A percentile compares a stretch with the other conserved stretches of the same genome.
phyloP scores from a whole-genome alignment of 345 rosid genomes.

The Streptanthus diversifolius region DNA sequence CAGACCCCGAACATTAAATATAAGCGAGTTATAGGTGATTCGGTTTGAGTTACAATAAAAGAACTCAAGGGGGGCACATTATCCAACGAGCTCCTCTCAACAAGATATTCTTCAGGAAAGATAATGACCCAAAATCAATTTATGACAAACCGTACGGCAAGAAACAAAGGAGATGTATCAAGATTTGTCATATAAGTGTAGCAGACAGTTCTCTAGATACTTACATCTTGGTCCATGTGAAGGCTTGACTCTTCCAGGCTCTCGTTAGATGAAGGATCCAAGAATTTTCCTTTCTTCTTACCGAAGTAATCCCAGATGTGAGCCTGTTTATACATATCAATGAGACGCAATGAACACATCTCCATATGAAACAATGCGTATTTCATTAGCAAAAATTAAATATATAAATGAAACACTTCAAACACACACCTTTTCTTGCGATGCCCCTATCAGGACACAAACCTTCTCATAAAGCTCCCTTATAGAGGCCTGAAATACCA shows the following conservation, averaged over 20 bases:
- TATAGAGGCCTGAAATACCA: constrained; percentile 57
- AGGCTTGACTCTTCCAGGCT: constrained; percentile 66
- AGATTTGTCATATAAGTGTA: background rate
- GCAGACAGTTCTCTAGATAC: constrained; percentile 25
- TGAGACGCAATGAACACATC: constrained; percentile 36
- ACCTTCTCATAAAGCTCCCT: constrained; percentile 69
- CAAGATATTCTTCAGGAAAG: background rate
- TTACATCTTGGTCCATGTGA: constrained; percentile 94
- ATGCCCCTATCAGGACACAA: constrained; percentile 52
- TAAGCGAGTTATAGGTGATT: background rate
- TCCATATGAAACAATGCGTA: background rate
- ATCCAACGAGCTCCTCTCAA: constrained; percentile 10
- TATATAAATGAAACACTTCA: constrained; percentile 10
- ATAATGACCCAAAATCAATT: constrained; percentile 1
- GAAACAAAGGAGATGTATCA: background rate
- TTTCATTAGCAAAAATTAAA: background rate
- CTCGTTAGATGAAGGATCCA: constrained; percentile 42
- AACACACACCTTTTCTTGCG: constrained; percentile 54
- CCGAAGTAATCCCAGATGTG: constrained; percentile 76
- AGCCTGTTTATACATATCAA: constrained; percentile 26
- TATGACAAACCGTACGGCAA: background rate
- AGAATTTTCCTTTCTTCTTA: constrained; percentile 39
- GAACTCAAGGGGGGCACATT: constrained; percentile 9
- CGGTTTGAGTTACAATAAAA: background rate
- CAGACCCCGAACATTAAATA: background rate